Evolutionary conservation across 176 grass and related monocot genomes (phyloP).

Genomic region (Aechmea fasciata): DNA sequence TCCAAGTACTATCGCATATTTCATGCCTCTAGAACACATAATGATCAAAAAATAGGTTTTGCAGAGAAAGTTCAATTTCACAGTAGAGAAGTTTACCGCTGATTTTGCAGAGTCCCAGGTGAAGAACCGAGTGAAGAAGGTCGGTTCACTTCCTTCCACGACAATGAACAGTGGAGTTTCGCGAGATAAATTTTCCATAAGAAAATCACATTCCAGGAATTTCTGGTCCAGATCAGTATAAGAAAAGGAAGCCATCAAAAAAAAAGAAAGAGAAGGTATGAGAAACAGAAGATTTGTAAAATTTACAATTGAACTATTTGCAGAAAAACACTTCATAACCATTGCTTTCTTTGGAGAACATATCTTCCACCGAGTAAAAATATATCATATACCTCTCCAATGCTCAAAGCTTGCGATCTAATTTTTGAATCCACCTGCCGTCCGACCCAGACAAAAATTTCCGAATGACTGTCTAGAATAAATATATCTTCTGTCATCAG

Average conservation of each 20-base stretch:
- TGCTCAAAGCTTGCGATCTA: slow-evolving; percentile 67
- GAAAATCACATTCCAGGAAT: slow-evolving; percentile 88
- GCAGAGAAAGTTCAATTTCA: slow-evolving; percentile 2
- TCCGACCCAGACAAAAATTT: slow-evolving; percentile 78
- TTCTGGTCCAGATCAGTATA: slow-evolving; percentile 35
- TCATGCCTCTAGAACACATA: background rate
- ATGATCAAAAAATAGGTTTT: background rate
- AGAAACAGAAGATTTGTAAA: background rate
- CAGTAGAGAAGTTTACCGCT: slow-evolving; percentile 42
- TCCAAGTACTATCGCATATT: too few relatives aligned
- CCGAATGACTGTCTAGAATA: slow-evolving; percentile 83
- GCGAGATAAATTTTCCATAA: slow-evolving; percentile 71
- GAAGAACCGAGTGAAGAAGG: slow-evolving; percentile 93
- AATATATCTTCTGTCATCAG: slow-evolving; percentile 95
- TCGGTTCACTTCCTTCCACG: slow-evolving; percentile 83
- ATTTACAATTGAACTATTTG: too few relatives aligned
- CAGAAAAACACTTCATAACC: too few relatives aligned
- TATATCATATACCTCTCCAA: slow-evolving; percentile 59
- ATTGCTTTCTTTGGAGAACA: too few relatives aligned
- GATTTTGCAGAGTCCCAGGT: slow-evolving; percentile 94
- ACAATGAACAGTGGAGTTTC: slow-evolving; percentile 79
- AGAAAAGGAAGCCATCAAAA: slow-evolving; percentile 8
- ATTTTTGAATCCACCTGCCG: slow-evolving; percentile 69
- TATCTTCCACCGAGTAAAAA: too few relatives aligned
- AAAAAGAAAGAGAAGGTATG: background rate